phyloP scores from a whole-genome alignment of 176 grass and related monocot genomes.

The Avena sativa region DNA sequence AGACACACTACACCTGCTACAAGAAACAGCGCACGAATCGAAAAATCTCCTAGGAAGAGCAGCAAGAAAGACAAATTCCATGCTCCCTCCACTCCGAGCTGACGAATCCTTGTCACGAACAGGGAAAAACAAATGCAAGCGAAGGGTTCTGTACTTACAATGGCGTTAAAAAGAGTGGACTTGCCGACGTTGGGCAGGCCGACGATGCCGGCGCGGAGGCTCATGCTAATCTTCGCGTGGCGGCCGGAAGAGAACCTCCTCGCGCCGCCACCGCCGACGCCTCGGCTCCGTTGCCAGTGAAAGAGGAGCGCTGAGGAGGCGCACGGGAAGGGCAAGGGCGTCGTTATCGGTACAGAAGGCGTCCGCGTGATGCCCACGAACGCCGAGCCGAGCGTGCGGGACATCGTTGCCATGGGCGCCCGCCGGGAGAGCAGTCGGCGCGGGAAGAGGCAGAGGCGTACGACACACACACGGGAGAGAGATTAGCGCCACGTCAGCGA shows the following conservation, averaged over 20 bases:
- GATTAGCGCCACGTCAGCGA: conserved; percentile 14
- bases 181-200: conserved; percentile 99
- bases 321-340: conserved; percentile 38
- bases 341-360: conserved; percentile 37
- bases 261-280: background rate
- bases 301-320: conserved; percentile 63
- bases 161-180: conserved; percentile 96
- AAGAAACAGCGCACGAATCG: background rate
- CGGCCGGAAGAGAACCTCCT: conserved; percentile 68
- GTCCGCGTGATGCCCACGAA: conserved; percentile 58
- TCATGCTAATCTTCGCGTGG: conserved; percentile 83
- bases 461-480: background rate
- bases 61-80: background rate
- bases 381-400: conserved; percentile 64
- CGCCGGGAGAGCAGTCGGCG: background rate
- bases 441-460: conserved; percentile 18
- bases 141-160: conserved; percentile 55
- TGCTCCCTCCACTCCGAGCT: background rate
- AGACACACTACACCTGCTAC: background rate
- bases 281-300: conserved; percentile 66
- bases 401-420: conserved; percentile 60
- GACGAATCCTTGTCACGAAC: background rate
- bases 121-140: background rate
- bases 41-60: background rate
- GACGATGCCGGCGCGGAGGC: conserved; percentile 88